Percentiles rank a stretch among this genome's conserved stretches.
phyloP scores from a whole-genome alignment of 1,139 yeast species.

The Pichia sp. region DNA sequence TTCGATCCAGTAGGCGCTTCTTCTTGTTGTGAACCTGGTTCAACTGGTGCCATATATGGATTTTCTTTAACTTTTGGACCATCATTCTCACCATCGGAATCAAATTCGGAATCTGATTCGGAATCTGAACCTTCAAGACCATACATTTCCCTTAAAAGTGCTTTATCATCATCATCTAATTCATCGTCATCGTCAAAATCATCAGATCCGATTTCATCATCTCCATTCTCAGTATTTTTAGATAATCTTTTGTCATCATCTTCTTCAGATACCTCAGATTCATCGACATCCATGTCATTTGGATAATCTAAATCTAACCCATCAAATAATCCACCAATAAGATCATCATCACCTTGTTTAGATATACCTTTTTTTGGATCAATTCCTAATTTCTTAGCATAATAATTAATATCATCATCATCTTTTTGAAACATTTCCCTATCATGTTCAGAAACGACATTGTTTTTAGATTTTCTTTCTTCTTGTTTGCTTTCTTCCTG shows the following conservation, averaged over 20 bases:
- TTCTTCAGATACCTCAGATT: slow-evolving; percentile 1
- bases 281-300: neutral
- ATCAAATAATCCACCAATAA: slow-evolving; percentile 34
- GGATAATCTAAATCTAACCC: slow-evolving; percentile 41
- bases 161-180: slow-evolving; percentile 42
- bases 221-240: slow-evolving; percentile 4
- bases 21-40: slow-evolving; percentile 19
- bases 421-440: slow-evolving; percentile 49
- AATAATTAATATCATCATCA: slow-evolving; percentile 75
- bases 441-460: slow-evolving; percentile 25
- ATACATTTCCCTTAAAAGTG: slow-evolving; percentile 33
- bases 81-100: slow-evolving; percentile 14
- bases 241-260: neutral
- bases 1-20: slow-evolving; percentile 35
- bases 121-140: slow-evolving; percentile 33
- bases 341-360: slow-evolving; percentile 27
- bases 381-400: slow-evolving; percentile 72
- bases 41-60: slow-evolving; percentile 78
- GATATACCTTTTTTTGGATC: slow-evolving; percentile 20
- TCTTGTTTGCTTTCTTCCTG: slow-evolving; percentile 2
- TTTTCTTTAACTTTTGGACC: slow-evolving; percentile 50
- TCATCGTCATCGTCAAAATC: slow-evolving; percentile 43
- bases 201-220: slow-evolving; percentile 33
- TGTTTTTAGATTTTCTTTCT: slow-evolving; percentile 7
- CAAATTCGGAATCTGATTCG: slow-evolving; percentile 24